phyloP scores from a whole-genome alignment of 352 stramenopile genomes.

The Aphanomyces euteiches region DNA sequence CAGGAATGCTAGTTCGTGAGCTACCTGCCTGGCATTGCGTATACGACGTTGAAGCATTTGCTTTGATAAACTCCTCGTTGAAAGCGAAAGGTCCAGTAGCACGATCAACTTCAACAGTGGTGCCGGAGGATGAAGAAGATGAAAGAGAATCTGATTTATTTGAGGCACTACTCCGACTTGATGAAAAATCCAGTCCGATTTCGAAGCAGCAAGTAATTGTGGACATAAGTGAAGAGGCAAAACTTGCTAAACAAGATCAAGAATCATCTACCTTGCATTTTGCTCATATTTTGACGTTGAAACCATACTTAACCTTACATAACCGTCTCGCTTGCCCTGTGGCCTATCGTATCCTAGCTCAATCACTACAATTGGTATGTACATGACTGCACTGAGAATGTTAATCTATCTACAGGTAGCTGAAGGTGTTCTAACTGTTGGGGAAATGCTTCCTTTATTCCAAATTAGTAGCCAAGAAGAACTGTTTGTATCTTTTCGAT shows the following conservation, averaged over 20 bases:
- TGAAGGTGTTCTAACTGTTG: constrained; percentile 80
- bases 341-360: constrained; percentile 78
- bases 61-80: constrained; percentile 45
- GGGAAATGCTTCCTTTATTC: constrained; percentile 78
- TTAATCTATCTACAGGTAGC: constrained; percentile 37
- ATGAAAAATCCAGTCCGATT: constrained; percentile 21
- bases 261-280: constrained; percentile 28
- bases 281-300: constrained; percentile 22
- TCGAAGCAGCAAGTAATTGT: constrained; percentile 27
- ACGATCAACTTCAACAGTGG: constrained; percentile 28
- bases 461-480: constrained; percentile 62
- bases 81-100: neutral
- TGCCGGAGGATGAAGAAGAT: constrained; percentile 61
- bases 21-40: constrained; percentile 83
- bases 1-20: constrained; percentile 79
- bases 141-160: constrained; percentile 72
- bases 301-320: constrained; percentile 75
- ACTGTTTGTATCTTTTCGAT: constrained; percentile 76
- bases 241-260: constrained; percentile 65
- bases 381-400: neutral
- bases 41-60: constrained; percentile 84
- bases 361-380: constrained; percentile 65
- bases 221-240: constrained; percentile 77
- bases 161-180: constrained; percentile 60
- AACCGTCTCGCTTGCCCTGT: constrained; percentile 78